These are phyloP conservation scores for Isatis tinctoria DNA, from an alignment of 345 rosid genomes.

Conservation along the genomic window DNA sequence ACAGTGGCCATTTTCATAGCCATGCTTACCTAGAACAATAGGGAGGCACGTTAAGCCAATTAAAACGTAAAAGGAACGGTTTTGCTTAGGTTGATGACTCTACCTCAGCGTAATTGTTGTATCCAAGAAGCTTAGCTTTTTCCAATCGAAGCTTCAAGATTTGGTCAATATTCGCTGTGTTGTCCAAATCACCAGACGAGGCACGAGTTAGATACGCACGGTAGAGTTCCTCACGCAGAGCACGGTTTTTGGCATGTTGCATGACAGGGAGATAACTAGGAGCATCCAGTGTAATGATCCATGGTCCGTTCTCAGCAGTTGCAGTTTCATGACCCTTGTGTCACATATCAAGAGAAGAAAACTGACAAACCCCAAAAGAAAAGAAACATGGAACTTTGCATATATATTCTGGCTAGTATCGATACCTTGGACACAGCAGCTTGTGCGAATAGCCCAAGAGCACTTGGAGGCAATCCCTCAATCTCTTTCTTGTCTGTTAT, in stretches of 20 bases:
- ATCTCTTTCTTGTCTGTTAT: slow-evolving; percentile 71
- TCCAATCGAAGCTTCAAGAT: slow-evolving; percentile 72
- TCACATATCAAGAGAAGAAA: background rate
- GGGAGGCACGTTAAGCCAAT: slow-evolving; percentile 17
- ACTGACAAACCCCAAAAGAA: background rate
- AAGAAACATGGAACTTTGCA: no score
- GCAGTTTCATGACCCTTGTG: slow-evolving; percentile 75
- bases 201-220: slow-evolving; percentile 68
- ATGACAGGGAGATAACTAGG: slow-evolving; percentile 79
- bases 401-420: no score
- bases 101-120: slow-evolving; percentile 92
- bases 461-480: slow-evolving; percentile 78
- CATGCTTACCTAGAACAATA: slow-evolving; percentile 71
- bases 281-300: slow-evolving; percentile 78
- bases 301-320: slow-evolving; percentile 80
- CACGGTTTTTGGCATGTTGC: slow-evolving; percentile 82
- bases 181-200: slow-evolving; percentile 75
- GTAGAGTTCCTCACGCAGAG: slow-evolving; percentile 81
- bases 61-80: background rate
- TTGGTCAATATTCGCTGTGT: slow-evolving; percentile 64
- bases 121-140: slow-evolving; percentile 74
- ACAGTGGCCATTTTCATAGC: slow-evolving; percentile 94
- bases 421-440: slow-evolving; percentile 79
- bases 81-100: slow-evolving; percentile 7
- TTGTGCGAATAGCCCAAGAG: slow-evolving; percentile 85